phyloP scores from a whole-genome alignment of 2,329 filamentous ascomycete genomes.

The Leptographium radiaticola region DNA sequence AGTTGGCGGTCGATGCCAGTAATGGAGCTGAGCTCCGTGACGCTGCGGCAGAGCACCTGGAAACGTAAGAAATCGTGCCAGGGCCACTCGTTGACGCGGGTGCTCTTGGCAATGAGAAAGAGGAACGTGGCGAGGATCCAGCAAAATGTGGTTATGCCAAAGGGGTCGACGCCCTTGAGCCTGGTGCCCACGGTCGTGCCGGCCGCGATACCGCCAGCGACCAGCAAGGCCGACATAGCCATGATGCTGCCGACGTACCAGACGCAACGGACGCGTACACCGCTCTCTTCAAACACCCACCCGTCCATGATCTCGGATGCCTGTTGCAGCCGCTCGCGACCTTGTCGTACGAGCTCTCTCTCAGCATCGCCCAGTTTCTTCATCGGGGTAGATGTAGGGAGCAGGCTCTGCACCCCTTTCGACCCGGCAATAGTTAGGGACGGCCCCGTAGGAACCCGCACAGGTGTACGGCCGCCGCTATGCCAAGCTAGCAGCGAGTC shows the following conservation, averaged over 20 bases:
- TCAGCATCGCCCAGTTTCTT: background rate
- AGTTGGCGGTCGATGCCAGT: slow-evolving; percentile 12
- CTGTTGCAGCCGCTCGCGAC: background rate
- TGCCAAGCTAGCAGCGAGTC: background rate
- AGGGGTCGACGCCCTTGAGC: slow-evolving; percentile 19
- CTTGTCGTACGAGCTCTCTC: background rate
- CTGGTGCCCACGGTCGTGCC: slow-evolving; percentile 14
- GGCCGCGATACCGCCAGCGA: slow-evolving; percentile 14
- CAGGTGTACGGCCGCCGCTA: background rate
- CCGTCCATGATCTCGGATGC: background rate
- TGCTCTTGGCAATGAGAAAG: slow-evolving; percentile 16
- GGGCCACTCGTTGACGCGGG: slow-evolving; percentile 17
- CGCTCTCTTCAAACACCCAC: slow-evolving; percentile 4
- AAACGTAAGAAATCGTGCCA: slow-evolving; percentile 19
- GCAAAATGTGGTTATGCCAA: slow-evolving; percentile 16
- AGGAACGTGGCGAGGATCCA: slow-evolving; percentile 18
- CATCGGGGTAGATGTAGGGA: background rate
- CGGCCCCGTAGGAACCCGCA: background rate
- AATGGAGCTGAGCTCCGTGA: slow-evolving; percentile 14
- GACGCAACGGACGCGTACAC: slow-evolving; percentile 1
- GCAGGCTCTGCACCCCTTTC: background rate
- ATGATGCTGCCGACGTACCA: slow-evolving; percentile 7
- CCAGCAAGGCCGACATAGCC: slow-evolving; percentile 8
- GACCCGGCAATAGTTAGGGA: background rate
- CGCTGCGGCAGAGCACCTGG: slow-evolving; percentile 14